phyloP scores from a whole-genome alignment of 2,329 filamentous ascomycete species.

The Fusarium acutatum region DNA sequence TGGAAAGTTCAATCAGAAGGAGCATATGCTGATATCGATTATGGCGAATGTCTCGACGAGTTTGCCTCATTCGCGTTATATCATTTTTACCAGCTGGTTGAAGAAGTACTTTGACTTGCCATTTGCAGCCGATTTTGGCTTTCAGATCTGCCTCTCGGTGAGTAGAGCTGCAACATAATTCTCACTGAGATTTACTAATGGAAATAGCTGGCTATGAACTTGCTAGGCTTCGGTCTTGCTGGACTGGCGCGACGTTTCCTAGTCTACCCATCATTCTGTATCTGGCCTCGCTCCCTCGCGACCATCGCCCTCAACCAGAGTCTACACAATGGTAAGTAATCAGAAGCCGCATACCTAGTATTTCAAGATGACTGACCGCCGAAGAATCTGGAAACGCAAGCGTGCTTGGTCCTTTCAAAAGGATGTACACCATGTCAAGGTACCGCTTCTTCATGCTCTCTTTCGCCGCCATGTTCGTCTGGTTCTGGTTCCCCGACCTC shows the following conservation, averaged over 20 bases:
- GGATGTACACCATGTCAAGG: slow-evolving; percentile 29
- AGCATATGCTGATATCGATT: slow-evolving; percentile 67
- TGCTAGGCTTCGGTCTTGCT: slow-evolving; percentile 64
- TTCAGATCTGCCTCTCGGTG: slow-evolving; percentile 48
- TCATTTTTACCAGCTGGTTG: slow-evolving; percentile 35
- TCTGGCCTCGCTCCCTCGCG: slow-evolving; percentile 47
- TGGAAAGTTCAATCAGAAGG: slow-evolving; percentile 64
- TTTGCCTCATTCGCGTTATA: slow-evolving; percentile 33
- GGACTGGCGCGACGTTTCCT: slow-evolving; percentile 59
- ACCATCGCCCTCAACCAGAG: slow-evolving; percentile 35
- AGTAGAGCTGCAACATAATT: accelerated
- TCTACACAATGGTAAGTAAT: slow-evolving; percentile 23
- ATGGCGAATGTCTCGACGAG: slow-evolving; percentile 48
- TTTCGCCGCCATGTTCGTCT: slow-evolving; percentile 34
- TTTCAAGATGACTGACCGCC: accelerated
- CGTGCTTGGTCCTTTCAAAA: slow-evolving; percentile 28
- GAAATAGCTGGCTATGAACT: slow-evolving; percentile 32
- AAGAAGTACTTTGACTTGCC: slow-evolving; percentile 37
- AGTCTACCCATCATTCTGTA: slow-evolving; percentile 54
- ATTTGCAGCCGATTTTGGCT: slow-evolving; percentile 33
- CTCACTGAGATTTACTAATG: neutral
- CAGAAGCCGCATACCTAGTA: accelerated
- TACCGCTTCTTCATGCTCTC: slow-evolving; percentile 34
- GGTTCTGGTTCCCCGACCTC: slow-evolving; percentile 37
- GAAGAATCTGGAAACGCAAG: slow-evolving; percentile 11